phyloP scores from a whole-genome alignment of 2,329 filamentous ascomycete genomes.

The Bipolaris zeicola region DNA sequence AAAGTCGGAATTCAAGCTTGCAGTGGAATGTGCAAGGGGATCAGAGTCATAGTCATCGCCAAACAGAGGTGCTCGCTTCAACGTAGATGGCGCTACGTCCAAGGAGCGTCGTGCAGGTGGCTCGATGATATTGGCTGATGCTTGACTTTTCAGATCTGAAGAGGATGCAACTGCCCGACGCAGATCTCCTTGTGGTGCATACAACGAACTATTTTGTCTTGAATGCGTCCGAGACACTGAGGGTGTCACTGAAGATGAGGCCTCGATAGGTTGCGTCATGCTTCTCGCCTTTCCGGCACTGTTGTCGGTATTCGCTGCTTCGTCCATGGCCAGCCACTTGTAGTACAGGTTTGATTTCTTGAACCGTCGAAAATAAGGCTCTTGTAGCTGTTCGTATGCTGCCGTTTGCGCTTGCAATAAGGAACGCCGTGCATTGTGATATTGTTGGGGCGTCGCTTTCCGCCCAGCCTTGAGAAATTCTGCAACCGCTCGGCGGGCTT shows the following conservation, averaged over 20 bases:
- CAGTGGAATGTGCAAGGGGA: conserved; percentile 74
- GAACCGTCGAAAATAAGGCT: conserved; percentile 80
- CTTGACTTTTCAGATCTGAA: conserved; percentile 60
- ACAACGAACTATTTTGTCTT: conserved; percentile 46
- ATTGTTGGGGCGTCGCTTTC: conserved; percentile 77
- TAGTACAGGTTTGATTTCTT: conserved; percentile 94
- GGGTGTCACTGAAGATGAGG: conserved; percentile 35
- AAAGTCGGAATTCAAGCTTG: conserved; percentile 75
- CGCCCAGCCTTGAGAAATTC: conserved; percentile 80
- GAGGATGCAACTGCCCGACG: conserved; percentile 66
- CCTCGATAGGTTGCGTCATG: conserved; percentile 34
- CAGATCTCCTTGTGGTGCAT: conserved; percentile 56
- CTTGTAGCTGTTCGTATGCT: conserved; percentile 83
- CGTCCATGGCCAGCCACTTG: conserved; percentile 91
- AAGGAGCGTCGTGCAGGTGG: conserved; percentile 68
- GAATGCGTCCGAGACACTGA: conserved; percentile 55
- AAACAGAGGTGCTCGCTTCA: conserved; percentile 65
- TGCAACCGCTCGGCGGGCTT: conserved; percentile 71
- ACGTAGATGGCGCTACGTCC: conserved; percentile 63
- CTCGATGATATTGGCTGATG: conserved; percentile 53
- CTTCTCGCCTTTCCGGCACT: conserved; percentile 34
- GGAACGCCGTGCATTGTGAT: conserved; percentile 79
- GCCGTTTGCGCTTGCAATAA: conserved; percentile 82
- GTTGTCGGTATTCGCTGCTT: conserved; percentile 54
- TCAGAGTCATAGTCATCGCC: conserved; percentile 81